phyloP scores from a whole-genome alignment of 805 yeast species.

The Kuraishia piskuri region DNA sequence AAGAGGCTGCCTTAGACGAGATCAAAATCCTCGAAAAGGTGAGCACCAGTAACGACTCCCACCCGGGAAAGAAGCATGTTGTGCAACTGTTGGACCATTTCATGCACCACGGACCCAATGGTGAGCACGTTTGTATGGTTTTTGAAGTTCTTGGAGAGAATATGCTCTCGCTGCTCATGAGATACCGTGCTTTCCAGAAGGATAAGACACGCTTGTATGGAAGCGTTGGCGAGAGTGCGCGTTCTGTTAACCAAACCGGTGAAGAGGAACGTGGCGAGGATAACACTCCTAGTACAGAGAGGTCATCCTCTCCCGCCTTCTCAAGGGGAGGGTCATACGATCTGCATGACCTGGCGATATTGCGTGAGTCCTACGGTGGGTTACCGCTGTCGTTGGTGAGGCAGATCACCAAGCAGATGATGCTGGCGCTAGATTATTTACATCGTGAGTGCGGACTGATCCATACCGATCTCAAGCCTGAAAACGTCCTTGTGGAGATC shows the following conservation, averaged over 20 bases:
- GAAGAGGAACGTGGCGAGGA: conserved; percentile 7
- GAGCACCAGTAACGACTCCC: conserved; percentile 21
- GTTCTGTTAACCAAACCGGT: background rate
- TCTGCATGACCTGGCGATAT: conserved; percentile 24
- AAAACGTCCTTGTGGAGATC: conserved; percentile 51
- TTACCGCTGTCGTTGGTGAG: conserved; percentile 46
- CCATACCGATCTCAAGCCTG: conserved; percentile 74
- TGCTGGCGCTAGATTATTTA: conserved; percentile 47
- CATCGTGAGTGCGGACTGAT: conserved; percentile 57
- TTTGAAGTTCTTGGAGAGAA: conserved; percentile 60
- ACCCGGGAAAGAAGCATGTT: conserved; percentile 44
- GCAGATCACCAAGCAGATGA: conserved; percentile 47
- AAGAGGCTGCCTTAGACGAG: conserved; percentile 61
- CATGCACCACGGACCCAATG: conserved; percentile 51
- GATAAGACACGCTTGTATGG: conserved; percentile 11
- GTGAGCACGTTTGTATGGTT: conserved; percentile 58
- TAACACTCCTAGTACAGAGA: background rate
- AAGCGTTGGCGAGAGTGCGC: background rate
- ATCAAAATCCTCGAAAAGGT: conserved; percentile 36
- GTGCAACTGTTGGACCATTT: conserved; percentile 49
- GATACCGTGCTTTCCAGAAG: conserved; percentile 33
- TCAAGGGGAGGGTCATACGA: conserved; percentile 14
- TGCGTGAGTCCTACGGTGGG: conserved; percentile 38
- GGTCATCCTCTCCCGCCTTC: background rate
- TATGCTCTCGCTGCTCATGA: conserved; percentile 38